Base-by-base conservation (phyloP, 192 early-diverging fungal genomes). In the Rhizophagus sp. region DNA sequence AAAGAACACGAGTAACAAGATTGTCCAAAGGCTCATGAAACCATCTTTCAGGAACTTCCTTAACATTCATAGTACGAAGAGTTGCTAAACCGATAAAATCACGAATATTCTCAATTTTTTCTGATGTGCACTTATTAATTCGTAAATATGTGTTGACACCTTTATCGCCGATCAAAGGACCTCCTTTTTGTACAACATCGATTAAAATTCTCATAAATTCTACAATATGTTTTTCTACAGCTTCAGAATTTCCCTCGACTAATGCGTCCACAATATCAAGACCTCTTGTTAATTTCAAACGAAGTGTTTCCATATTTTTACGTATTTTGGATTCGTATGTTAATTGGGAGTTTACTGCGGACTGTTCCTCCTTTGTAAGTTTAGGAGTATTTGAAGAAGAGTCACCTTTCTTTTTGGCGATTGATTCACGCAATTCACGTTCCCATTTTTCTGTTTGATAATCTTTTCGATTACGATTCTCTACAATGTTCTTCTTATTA, bases 401-500 rank as follows among this genome's bases (percentile, higher is more conserved):
- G 22, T 82, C 64, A 13, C 88, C 85, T 71, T 93, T 89, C 79
- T 90, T 94, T 81, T 93, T 91, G 50, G 92, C 91, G 39, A 95
- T 79, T 71, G 93, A 89, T 67, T 93, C 92, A 71, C 88, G 91
- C 15, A 95, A 75, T 47, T 95, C 92, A 13, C 85, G 88, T 86
- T 95, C 94, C 92, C 93, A 96, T 75, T 94, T 91, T 83, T 93
- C 88, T 52, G 94, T 92, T 22, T 89, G 88, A 70, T 87, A 92
- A 27, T 79, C 87, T 34, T 88, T 87, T 24, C 88, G 83, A 52
- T 88, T 87, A 22, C 82, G 80, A 33, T 82, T 79, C 17, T 84
- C 84, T 44, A 78, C 83, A 30, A 81, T 81, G 30, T 87, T 89
- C 78, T 89, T 90, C 68, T 90, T 88, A 63, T 84, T 83, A 13